Evolutionary conservation across 768 basidiomycete species (phyloP).

Genomic region (Clathrus columnatus): DNA sequence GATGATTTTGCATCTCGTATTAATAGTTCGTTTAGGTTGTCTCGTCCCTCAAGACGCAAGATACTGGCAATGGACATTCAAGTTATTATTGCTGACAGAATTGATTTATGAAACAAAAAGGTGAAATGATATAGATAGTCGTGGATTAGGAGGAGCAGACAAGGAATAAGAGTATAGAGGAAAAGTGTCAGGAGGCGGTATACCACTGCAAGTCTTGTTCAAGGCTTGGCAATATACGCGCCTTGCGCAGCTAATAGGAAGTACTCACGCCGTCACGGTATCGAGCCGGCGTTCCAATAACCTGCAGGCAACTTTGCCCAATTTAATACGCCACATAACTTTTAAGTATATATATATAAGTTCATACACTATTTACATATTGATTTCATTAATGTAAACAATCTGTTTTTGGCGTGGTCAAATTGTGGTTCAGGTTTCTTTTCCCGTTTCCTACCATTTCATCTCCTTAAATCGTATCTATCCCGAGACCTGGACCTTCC

Average conservation of each 20-base stretch:
- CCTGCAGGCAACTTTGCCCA: neutral
- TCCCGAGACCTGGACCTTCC: neutral
- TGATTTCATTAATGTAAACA: no score
- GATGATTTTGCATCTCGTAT: slow-evolving; percentile 4
- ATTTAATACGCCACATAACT: neutral
- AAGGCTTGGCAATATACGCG: neutral
- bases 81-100: neutral
- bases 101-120: neutral
- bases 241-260: neutral
- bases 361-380: no score
- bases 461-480: slow-evolving; percentile 3
- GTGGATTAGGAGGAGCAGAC: neutral
- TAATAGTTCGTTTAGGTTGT: neutral
- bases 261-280: neutral
- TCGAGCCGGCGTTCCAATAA: neutral
- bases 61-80: neutral
- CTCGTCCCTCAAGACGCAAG: no score
- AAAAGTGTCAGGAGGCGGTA: neutral
- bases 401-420: no score
- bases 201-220: neutral
- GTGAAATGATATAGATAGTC: neutral
- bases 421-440: neutral
- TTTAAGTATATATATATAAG: no score
- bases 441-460: no score
- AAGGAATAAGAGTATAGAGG: neutral